phyloP scores from a whole-genome alignment of 306 rosid species.

The Fragaria ananassa region DNA sequence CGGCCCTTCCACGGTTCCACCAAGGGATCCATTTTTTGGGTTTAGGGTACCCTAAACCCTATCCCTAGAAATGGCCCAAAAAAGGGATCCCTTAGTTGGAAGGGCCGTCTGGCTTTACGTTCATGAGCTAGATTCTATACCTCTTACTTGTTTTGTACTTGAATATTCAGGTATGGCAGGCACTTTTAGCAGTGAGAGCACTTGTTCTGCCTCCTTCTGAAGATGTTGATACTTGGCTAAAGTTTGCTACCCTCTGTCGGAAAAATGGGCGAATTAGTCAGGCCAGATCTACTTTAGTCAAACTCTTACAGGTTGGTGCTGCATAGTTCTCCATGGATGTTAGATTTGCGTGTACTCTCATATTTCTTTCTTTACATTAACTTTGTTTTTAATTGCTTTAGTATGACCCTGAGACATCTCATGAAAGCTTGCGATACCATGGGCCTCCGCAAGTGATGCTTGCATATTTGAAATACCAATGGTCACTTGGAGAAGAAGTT shows the following conservation, averaged over 20 bases:
- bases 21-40: too few relatives aligned
- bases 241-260: conserved; percentile 87
- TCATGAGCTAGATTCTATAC: neutral
- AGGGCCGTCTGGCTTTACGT: neutral
- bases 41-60: too few relatives aligned
- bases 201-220: conserved; percentile 94
- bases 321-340: conserved; percentile 24
- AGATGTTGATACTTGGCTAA: conserved; percentile 90
- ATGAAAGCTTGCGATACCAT: conserved; percentile 66
- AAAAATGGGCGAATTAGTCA: conserved; percentile 79
- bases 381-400: conserved; percentile 28
- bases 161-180: conserved; percentile 84
- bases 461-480: conserved; percentile 86
- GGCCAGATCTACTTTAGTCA: conserved; percentile 85
- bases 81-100: too few relatives aligned
- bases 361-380: conserved; percentile 1
- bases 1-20: too few relatives aligned
- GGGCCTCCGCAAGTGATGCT: conserved; percentile 96
- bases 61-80: too few relatives aligned
- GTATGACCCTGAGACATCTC: conserved; percentile 89
- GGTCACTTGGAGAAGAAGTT: conserved; percentile 92
- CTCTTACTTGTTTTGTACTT: conserved; percentile 23
- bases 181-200: conserved; percentile 70
- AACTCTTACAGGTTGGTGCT: conserved; percentile 83
- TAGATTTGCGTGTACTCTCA: conserved; percentile 10